These are phyloP conservation scores for Cordyceps militaris DNA, from an alignment of 2,329 filamentous ascomycete genomes.

Conservation along the genomic window DNA sequence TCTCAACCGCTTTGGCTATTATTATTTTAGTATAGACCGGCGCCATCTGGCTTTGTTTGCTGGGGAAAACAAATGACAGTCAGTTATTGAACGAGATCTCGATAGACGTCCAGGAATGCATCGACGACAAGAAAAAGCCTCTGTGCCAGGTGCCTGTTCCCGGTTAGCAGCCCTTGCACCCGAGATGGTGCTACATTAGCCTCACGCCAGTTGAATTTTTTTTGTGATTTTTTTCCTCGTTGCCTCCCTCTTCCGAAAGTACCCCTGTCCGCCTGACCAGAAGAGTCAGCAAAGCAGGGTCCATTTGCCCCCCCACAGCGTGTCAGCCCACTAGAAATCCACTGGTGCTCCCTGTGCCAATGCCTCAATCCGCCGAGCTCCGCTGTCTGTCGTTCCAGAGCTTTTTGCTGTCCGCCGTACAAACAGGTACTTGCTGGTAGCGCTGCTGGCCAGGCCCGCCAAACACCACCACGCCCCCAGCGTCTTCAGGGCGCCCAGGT, in stretches of 20 bases:
- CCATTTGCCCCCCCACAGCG: not conserved
- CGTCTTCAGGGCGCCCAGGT: no score
- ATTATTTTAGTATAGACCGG: not conserved
- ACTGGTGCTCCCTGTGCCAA: not conserved
- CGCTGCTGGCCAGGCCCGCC: no score
- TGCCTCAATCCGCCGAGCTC: not conserved
- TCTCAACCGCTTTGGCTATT: not conserved
- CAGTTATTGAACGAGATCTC: not conserved
- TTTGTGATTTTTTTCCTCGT: not conserved
- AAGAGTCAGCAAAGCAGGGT: not conserved
- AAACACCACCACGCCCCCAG: no score
- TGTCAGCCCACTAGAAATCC: not conserved
- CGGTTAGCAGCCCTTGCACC: not conserved
- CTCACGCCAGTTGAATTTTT: not conserved
- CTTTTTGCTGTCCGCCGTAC: not conserved
- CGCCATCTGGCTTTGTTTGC: not conserved
- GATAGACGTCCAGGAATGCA: not conserved
- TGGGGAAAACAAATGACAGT: not conserved
- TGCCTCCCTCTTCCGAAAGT: not conserved
- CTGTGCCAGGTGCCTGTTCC: not conserved
- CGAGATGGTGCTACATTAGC: not conserved
- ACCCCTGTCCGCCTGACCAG: conserved; percentile 5
- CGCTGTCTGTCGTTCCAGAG: not conserved
- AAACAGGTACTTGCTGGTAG: not conserved
- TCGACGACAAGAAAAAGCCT: no score